Conservation (phyloP, 768 basidiomycete genomes). For the Suillus hirtellus region DNA sequence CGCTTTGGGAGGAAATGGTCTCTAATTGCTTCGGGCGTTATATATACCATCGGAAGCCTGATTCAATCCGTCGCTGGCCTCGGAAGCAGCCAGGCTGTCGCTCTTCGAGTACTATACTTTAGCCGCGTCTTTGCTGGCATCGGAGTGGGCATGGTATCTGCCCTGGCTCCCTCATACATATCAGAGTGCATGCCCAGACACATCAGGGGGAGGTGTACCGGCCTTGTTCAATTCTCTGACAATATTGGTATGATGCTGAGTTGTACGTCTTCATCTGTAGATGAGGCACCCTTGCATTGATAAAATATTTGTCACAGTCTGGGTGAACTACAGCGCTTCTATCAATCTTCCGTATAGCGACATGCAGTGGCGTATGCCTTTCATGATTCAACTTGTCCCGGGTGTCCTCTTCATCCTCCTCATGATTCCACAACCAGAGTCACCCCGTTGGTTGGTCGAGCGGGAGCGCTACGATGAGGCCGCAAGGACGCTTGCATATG, state of each 20-base stretch:
- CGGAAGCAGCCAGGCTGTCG: slow-evolving; percentile 32
- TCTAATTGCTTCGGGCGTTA: slow-evolving; percentile 40
- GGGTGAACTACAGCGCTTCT: slow-evolving; percentile 45
- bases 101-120: slow-evolving; percentile 38
- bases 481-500: slow-evolving; percentile 35
- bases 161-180: slow-evolving; percentile 45
- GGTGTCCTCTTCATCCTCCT: slow-evolving; percentile 43
- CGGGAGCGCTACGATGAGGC: slow-evolving; percentile 40
- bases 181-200: slow-evolving; percentile 44
- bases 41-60: slow-evolving; percentile 44
- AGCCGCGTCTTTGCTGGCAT: slow-evolving; percentile 55
- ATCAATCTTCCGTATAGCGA: slow-evolving; percentile 34
- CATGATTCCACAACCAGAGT: slow-evolving; percentile 49
- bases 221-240: slow-evolving; percentile 34
- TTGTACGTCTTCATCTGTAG: slow-evolving; percentile 17
- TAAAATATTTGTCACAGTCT: slow-evolving; percentile 27
- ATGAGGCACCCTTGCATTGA: neutral
- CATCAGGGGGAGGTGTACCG: slow-evolving; percentile 47
- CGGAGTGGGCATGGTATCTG: slow-evolving; percentile 52
- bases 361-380: slow-evolving; percentile 49
- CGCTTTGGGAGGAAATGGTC: slow-evolving; percentile 44
- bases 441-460: slow-evolving; percentile 53
- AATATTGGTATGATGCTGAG: slow-evolving; percentile 29
- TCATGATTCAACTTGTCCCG: slow-evolving; percentile 48
- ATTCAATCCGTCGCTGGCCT: slow-evolving; percentile 43